Conservation (phyloP, 352 stramenopile species). For the Pythium phragmiticola region DNA sequence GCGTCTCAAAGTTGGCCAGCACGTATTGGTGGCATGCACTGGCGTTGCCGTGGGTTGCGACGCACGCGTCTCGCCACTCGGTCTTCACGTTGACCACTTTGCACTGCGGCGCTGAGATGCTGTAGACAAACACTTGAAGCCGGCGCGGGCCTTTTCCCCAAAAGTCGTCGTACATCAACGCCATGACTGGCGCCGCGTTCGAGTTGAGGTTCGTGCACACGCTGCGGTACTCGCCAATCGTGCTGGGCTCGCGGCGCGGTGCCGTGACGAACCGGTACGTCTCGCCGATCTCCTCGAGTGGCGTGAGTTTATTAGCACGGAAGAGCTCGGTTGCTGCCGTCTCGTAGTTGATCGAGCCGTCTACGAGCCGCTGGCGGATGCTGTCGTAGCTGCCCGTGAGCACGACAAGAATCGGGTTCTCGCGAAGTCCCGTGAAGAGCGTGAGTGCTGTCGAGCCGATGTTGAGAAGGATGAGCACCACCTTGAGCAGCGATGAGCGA, state of each 20-base stretch:
- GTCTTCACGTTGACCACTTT: conserved; percentile 32
- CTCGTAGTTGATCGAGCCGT: conserved; percentile 31
- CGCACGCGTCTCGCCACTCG: conserved; percentile 22
- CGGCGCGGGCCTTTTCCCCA: conserved; percentile 29
- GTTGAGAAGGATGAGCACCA: conserved; percentile 7
- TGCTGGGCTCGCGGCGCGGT: conserved; percentile 21
- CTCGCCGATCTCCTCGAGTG: conserved; percentile 31
- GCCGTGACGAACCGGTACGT: conserved; percentile 30
- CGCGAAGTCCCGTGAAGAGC: conserved; percentile 22
- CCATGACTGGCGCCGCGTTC: conserved; percentile 27
- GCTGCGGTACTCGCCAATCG: conserved; percentile 29
- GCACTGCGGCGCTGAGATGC: conserved; percentile 37
- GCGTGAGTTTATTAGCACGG: conserved; percentile 17
- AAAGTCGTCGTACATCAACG: conserved; percentile 34
- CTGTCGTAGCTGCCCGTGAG: conserved; percentile 21
- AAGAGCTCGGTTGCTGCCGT: conserved; percentile 18
- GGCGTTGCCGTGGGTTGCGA: conserved; percentile 17
- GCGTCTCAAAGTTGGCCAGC: conserved; percentile 28
- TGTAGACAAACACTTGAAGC: conserved; percentile 29
- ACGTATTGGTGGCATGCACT: conserved; percentile 31
- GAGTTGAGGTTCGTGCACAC: conserved; percentile 21
- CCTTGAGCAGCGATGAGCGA: neutral
- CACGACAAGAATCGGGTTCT: conserved; percentile 19
- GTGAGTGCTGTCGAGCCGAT: conserved; percentile 21
- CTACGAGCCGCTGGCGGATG: conserved; percentile 16